Conservation (phyloP, 164 flowering plant species). For the grape (Vitis vinifera) region ASM3070453v1 NC_081809.1:1424001-1424500, state of each 20-base stretch:
- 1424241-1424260: constrained; percentile 66
- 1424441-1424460: too few species aligned
- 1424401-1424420: too few species aligned
- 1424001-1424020: constrained; percentile 79
- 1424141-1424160: not conserved
- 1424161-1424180: constrained; percentile 7
- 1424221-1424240: constrained; percentile 93
- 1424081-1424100: constrained; percentile 30
- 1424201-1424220: constrained; percentile 98
- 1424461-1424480: too few species aligned
- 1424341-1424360: too few species aligned
- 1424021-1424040: constrained; percentile 60
- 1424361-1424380: too few species aligned
- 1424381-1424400: too few species aligned
- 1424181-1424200: constrained; percentile 96
- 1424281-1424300: too few species aligned
- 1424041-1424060: constrained; percentile 90
- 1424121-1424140: not conserved
- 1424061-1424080: constrained; percentile 95
- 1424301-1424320: not conserved
- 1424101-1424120: not conserved
- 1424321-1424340: not conserved
- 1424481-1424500: not conserved
- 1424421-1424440: too few species aligned
- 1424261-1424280: constrained; percentile 61